Evolutionary conservation across 306 rosid species (phyloP).

Genomic region (Quercus cerris): DNA sequence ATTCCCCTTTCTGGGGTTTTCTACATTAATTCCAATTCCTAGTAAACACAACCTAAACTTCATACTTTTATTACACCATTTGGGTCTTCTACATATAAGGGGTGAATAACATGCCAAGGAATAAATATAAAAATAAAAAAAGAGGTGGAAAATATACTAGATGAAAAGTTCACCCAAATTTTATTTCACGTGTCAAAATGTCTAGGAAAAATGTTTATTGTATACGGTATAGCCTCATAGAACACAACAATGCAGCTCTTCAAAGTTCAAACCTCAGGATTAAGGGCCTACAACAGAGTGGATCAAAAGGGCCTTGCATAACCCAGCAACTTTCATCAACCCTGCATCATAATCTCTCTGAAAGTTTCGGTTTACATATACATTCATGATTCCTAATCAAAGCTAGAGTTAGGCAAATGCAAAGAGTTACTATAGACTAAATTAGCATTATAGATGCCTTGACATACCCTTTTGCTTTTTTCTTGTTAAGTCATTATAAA

Average conservation of each 20-base stretch:
- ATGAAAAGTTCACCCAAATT: neutral
- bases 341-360: neutral
- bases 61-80: neutral
- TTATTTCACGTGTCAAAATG: neutral
- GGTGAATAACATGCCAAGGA: no score
- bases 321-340: neutral
- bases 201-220: no score
- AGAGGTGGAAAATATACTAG: no score
- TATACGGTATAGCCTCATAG: no score
- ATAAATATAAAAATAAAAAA: neutral
- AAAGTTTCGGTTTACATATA: neutral
- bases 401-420: neutral
- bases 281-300: no score
- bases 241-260: neutral
- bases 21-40: neutral
- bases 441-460: neutral
- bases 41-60: neutral
- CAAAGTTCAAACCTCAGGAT: no score
- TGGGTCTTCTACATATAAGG: neutral
- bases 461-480: neutral
- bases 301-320: no score
- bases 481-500: neutral
- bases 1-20: neutral
- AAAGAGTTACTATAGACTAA: neutral
- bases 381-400: neutral